Evolutionary conservation across 345 rosid genomes (phyloP).

Genomic region (Sonneratia caseolaris): DNA sequence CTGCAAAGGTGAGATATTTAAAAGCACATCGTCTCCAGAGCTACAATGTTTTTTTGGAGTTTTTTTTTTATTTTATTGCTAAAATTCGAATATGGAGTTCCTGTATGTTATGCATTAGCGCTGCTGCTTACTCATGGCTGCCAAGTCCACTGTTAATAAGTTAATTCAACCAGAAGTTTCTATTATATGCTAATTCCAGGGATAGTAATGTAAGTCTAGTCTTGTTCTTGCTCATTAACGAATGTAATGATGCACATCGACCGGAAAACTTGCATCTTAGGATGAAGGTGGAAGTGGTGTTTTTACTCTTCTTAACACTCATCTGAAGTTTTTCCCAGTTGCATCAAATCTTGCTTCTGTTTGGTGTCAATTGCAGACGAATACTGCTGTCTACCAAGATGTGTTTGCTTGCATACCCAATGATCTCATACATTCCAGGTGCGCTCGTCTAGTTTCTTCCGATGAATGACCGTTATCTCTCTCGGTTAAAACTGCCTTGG

Average conservation of each 20-base stretch:
- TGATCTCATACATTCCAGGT: constrained; percentile 91
- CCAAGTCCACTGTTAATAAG: background rate
- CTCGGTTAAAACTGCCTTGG: background rate
- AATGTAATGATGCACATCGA: background rate
- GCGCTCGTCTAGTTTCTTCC: background rate
- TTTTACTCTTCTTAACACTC: background rate
- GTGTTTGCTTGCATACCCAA: constrained; percentile 85
- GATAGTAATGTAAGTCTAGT: background rate
- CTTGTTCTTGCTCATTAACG: background rate
- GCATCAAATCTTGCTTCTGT: background rate
- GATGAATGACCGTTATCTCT: background rate
- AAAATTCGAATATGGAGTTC: background rate
- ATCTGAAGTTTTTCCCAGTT: background rate
- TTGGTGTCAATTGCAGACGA: constrained; percentile 43
- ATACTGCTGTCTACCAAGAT: constrained; percentile 78
- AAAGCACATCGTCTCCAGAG: background rate
- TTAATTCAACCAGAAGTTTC: background rate
- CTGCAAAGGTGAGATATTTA: constrained; percentile 60
- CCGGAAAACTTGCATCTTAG: background rate
- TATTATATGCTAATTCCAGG: background rate
- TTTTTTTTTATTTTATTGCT: background rate
- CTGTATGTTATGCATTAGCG: background rate
- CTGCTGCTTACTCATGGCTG: background rate
- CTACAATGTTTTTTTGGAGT: background rate
- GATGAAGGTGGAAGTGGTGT: background rate